Evolutionary conservation across 2,329 filamentous ascomycete species (phyloP).

Genomic region (Rutstroemia sydowiana): DNA sequence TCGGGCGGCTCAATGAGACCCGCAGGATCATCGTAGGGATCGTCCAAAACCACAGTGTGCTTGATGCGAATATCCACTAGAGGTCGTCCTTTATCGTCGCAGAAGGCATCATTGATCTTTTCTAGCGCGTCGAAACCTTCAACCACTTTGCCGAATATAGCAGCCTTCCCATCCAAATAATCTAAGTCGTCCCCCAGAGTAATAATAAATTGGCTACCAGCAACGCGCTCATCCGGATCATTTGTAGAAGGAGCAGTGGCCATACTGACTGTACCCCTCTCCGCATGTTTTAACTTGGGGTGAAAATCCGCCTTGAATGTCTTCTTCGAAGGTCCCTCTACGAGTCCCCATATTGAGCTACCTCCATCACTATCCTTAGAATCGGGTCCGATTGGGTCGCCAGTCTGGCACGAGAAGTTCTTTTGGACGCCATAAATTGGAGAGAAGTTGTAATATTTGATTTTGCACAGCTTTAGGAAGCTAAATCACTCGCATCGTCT

Average conservation of each 20-base stretch:
- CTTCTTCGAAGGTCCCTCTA: slow-evolving; percentile 62
- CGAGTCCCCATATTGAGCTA: slow-evolving; percentile 81
- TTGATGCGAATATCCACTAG: slow-evolving; percentile 92
- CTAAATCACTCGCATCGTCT: slow-evolving; percentile 47
- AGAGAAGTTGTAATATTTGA: slow-evolving; percentile 98
- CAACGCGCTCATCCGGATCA: slow-evolving; percentile 75
- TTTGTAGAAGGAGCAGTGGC: slow-evolving; percentile 73
- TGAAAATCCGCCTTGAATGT: slow-evolving; percentile 81
- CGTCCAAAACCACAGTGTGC: slow-evolving; percentile 86
- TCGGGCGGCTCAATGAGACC: slow-evolving; percentile 69
- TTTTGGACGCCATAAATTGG: slow-evolving; percentile 89
- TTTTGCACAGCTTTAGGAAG: slow-evolving; percentile 97
- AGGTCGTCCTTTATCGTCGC: slow-evolving; percentile 78
- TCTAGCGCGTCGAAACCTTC: slow-evolving; percentile 93
- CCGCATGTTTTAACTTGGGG: slow-evolving; percentile 78
- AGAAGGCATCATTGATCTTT: slow-evolving; percentile 84
- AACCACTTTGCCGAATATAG: slow-evolving; percentile 89
- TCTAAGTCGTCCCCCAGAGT: slow-evolving; percentile 86
- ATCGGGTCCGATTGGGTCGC: slow-evolving; percentile 84
- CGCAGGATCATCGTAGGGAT: slow-evolving; percentile 78
- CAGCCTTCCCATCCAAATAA: slow-evolving; percentile 86
- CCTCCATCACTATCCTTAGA: slow-evolving; percentile 84
- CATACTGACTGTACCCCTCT: slow-evolving; percentile 94
- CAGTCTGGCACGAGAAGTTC: slow-evolving; percentile 92
- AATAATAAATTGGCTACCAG: slow-evolving; percentile 88